Percentiles rank a stretch among this genome's conserved stretches.
These are phyloP conservation scores for Candida insectorum DNA, from an alignment of 805 yeast genomes.

Conservation along the genomic window DNA sequence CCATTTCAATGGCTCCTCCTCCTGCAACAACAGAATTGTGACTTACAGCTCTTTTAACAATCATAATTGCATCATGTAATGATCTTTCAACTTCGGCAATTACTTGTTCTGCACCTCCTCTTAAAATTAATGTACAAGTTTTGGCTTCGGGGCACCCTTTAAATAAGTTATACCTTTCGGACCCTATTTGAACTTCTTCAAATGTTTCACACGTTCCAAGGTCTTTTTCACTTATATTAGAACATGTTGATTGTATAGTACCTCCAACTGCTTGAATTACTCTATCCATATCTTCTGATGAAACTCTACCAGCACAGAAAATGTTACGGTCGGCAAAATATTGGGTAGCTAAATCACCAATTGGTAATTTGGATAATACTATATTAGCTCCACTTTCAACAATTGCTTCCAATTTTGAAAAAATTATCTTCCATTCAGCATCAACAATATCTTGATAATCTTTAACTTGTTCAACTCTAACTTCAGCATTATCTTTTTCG, in stretches of 20 bases:
- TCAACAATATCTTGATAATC: conserved; percentile 96
- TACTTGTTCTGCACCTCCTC: conserved; percentile 99
- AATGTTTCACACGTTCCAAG: conserved; percentile 82
- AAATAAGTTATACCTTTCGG: conserved; percentile 91
- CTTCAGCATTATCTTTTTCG: conserved; percentile 98
- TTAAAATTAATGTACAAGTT: conserved; percentile 86
- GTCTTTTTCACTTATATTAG: conserved; percentile 65
- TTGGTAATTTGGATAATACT: conserved; percentile 90
- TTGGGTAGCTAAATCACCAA: conserved; percentile 98
- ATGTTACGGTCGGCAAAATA: conserved; percentile 94
- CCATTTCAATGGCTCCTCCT: conserved; percentile 99
- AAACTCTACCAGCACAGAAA: conserved; percentile 96
- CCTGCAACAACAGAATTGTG: conserved; percentile 92
- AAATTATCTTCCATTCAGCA: conserved; percentile 97
- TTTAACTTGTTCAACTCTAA: conserved; percentile 86
- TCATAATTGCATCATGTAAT: conserved; percentile 97
- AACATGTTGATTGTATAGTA: conserved; percentile 68
- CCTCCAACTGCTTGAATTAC: conserved; percentile 95
- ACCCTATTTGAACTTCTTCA: conserved; percentile 94
- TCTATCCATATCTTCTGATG: conserved; percentile 85
- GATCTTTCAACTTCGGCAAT: conserved; percentile 98
- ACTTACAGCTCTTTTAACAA: conserved; percentile 89
- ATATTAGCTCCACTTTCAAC: conserved; percentile 85
- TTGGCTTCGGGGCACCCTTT: conserved; percentile 89
- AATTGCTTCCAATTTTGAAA: conserved; percentile 80